phyloP scores from a whole-genome alignment of 2,329 filamentous ascomycete genomes.

The Aspergillus sp. region DNA sequence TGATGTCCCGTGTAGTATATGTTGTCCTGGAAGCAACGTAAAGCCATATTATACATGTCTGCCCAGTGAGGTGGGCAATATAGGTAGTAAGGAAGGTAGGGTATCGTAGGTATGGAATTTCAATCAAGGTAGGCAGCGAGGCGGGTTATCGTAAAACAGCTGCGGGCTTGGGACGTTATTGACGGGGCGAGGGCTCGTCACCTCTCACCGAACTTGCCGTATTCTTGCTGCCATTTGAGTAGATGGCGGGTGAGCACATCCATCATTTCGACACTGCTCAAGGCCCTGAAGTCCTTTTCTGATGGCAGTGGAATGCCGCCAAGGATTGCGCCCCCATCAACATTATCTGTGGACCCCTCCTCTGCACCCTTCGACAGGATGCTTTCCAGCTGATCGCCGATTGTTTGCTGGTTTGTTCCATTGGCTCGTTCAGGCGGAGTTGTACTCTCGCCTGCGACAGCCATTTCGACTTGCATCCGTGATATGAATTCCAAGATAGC shows the following conservation, averaged over 20 bases:
- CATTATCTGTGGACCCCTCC: conserved; percentile 27
- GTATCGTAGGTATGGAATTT: conserved; percentile 19
- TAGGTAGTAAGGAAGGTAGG: conserved; percentile 18
- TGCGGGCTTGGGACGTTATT: neutral
- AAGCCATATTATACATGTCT: conserved; percentile 26
- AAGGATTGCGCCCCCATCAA: conserved; percentile 24
- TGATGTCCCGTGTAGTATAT: conserved; percentile 18
- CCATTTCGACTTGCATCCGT: conserved; percentile 83
- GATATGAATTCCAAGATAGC: conserved; percentile 88
- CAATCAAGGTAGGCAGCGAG: neutral
- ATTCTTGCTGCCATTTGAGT: conserved; percentile 81
- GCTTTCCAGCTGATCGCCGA: conserved; percentile 36
- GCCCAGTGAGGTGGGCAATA: conserved; percentile 7
- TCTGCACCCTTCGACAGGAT: conserved; percentile 27
- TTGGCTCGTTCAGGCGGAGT: conserved; percentile 40
- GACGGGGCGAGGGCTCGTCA: conserved; percentile 20
- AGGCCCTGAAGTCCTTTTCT: conserved; percentile 65
- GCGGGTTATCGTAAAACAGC: neutral
- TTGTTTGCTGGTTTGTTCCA: conserved; percentile 32
- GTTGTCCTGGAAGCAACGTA: conserved; percentile 21
- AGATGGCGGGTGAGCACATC: conserved; percentile 77
- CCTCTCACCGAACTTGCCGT: conserved; percentile 53
- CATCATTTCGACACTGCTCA: conserved; percentile 88
- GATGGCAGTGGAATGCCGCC: conserved; percentile 23
- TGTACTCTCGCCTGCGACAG: conserved; percentile 54